Percentiles rank a stretch among this genome's conserved stretches.
Conservation (phyloP, 495 filamentous ascomycete genomes). For the Daldinia loculata region DNA sequence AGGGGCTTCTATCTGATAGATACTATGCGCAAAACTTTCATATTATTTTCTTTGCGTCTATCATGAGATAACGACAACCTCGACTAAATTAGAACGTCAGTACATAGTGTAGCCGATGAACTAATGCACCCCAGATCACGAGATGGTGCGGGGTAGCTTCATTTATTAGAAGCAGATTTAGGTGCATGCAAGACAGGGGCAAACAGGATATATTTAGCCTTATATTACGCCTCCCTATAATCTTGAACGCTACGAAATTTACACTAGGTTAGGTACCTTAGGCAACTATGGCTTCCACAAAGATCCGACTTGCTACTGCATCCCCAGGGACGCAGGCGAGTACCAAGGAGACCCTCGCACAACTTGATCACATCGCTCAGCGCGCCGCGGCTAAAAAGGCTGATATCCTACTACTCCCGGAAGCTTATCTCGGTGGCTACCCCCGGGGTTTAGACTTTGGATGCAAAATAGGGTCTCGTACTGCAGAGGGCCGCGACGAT, state of each 20-base stretch:
- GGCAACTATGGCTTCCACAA: constrained; percentile 17
- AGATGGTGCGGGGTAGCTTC: constrained; percentile 25
- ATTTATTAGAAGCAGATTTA: neutral
- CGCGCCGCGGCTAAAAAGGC: constrained; percentile 63
- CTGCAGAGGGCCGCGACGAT: constrained; percentile 77
- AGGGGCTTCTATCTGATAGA: too few relatives aligned
- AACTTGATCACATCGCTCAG: constrained; percentile 65
- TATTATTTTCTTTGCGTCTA: neutral
- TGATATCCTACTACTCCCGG: constrained; percentile 87
- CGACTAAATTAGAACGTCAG: neutral
- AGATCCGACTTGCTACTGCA: constrained; percentile 76
- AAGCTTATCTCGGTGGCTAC: constrained; percentile 94
- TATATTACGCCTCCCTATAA: neutral
- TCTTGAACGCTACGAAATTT: neutral
- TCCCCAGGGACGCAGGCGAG: constrained; percentile 77
- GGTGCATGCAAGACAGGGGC: too few relatives aligned
- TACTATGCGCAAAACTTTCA: neutral
- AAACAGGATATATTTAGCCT: neutral
- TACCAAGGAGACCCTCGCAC: constrained; percentile 69
- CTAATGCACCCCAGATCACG: constrained; percentile 38
- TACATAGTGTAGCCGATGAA: neutral
- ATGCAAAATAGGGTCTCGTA: constrained; percentile 72
- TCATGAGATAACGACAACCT: neutral
- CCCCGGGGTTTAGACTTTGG: constrained; percentile 86
- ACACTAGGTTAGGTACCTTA: neutral